phyloP scores from a whole-genome alignment of 2,329 filamentous ascomycete species.

The Eutypa lata region DNA sequence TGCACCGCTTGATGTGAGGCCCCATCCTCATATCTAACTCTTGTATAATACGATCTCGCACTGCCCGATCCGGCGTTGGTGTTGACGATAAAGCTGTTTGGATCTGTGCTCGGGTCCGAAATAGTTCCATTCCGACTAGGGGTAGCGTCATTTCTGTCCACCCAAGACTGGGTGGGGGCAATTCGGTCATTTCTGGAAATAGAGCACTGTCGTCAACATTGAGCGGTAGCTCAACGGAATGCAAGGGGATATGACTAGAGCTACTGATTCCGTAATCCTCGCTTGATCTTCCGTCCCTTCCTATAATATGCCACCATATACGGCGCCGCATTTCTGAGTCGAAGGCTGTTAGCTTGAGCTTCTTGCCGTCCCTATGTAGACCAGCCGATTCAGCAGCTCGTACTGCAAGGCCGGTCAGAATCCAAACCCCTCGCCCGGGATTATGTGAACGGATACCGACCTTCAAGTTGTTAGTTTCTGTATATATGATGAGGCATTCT shows the following conservation, averaged over 20 bases:
- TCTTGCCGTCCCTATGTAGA: slow-evolving; percentile 25
- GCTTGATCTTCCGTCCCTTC: not conserved
- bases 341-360: slow-evolving; percentile 19
- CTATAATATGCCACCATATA: slow-evolving; percentile 27
- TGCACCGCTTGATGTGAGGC: slow-evolving; percentile 6
- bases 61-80: not conserved
- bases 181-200: not conserved
- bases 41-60: not conserved
- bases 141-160: not conserved
- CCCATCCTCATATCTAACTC: not conserved
- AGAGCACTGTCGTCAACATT: not conserved
- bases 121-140: not conserved
- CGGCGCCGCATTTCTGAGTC: slow-evolving; percentile 26
- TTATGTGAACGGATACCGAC: not conserved
- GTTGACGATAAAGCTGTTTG: not conserved
- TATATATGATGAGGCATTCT: not conserved
- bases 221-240: not conserved
- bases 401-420: slow-evolving; percentile 23
- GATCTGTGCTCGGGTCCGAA: not conserved
- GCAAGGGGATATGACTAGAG: not conserved
- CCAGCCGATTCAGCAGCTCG: slow-evolving; percentile 25
- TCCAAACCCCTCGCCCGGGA: slow-evolving; percentile 8
- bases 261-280: not conserved
- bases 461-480: not conserved
- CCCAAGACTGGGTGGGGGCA: not conserved